These are phyloP conservation scores for Verbascum thapsus DNA, from an alignment of 257 asterid genomes.

Conservation along the genomic window DNA sequence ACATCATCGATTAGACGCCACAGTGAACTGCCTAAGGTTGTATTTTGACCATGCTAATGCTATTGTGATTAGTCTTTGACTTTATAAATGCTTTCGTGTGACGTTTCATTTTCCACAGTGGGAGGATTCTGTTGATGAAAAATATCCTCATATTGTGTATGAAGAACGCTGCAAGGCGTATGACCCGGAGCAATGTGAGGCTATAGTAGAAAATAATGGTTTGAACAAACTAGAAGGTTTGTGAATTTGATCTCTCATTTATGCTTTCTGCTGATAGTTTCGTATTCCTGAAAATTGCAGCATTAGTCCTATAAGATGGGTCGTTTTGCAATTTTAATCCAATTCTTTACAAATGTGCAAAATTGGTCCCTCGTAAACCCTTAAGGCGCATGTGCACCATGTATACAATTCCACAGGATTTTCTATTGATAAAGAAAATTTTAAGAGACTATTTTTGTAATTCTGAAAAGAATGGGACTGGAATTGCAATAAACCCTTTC, in stretches of 20 bases:
- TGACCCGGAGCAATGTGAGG: slow-evolving; percentile 53
- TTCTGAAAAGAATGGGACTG: too few relatives aligned
- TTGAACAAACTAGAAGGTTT: slow-evolving; percentile 83
- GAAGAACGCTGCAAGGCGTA: slow-evolving; percentile 93
- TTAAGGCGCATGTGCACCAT: too few relatives aligned
- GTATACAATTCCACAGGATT: too few relatives aligned
- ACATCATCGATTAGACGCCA: slow-evolving; percentile 93
- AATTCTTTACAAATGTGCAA: too few relatives aligned
- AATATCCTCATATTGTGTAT: slow-evolving; percentile 91
- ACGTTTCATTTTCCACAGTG: slow-evolving; percentile 55
- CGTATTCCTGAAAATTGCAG: too few relatives aligned
- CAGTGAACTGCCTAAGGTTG: slow-evolving; percentile 88
- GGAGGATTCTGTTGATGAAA: slow-evolving; percentile 78
- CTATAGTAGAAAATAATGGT: slow-evolving; percentile 45
- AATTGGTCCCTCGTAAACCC: too few relatives aligned
- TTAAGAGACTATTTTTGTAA: too few relatives aligned
- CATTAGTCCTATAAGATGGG: too few relatives aligned
- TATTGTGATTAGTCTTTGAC: slow-evolving; percentile 19
- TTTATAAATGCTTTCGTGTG: slow-evolving; percentile 10
- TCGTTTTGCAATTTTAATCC: too few relatives aligned
- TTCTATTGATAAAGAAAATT: too few relatives aligned
- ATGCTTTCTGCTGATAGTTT: too few relatives aligned
- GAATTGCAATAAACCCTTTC: too few relatives aligned
- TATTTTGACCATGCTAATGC: slow-evolving; percentile 25
- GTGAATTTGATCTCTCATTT: slow-evolving; percentile 30